Conservation (phyloP, 768 basidiomycete species). For the Ephemerocybe angulata region DNA sequence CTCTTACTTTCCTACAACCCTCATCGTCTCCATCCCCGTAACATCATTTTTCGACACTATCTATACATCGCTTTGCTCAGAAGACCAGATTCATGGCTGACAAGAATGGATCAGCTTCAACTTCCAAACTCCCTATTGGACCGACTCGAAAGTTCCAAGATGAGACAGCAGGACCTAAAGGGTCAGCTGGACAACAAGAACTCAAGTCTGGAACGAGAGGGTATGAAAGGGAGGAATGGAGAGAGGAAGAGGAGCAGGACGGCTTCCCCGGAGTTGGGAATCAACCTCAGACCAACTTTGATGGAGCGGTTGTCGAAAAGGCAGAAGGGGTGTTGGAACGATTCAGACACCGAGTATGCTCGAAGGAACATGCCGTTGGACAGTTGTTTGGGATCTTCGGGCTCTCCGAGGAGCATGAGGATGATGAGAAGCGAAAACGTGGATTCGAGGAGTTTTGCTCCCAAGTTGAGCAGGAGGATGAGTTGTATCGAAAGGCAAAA, state of each 20-base stretch:
- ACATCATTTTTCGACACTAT: background rate
- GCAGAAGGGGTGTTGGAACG: background rate
- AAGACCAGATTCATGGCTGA: background rate
- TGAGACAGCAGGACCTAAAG: background rate
- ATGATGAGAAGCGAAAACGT: background rate
- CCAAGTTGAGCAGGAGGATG: background rate
- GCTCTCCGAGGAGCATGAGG: background rate
- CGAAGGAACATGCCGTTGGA: background rate
- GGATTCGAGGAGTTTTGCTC: background rate
- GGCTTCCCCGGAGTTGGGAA: background rate
- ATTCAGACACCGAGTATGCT: background rate
- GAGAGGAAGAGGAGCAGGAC: background rate
- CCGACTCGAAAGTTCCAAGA: background rate
- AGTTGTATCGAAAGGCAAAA: background rate
- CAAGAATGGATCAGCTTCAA: background rate
- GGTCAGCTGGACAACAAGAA: background rate
- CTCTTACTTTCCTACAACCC: no score
- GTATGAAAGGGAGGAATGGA: background rate
- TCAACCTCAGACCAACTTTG: background rate
- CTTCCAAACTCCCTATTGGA: background rate
- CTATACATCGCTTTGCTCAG: background rate
- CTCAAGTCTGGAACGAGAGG: background rate
- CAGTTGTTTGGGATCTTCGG: background rate
- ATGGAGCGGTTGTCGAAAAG: background rate
- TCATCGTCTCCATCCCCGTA: no score